Percentiles rank a stretch among this genome's conserved stretches.
Conservation (phyloP, 2,329 filamentous ascomycete species). For the Fusarium fujikuroi region DNA sequence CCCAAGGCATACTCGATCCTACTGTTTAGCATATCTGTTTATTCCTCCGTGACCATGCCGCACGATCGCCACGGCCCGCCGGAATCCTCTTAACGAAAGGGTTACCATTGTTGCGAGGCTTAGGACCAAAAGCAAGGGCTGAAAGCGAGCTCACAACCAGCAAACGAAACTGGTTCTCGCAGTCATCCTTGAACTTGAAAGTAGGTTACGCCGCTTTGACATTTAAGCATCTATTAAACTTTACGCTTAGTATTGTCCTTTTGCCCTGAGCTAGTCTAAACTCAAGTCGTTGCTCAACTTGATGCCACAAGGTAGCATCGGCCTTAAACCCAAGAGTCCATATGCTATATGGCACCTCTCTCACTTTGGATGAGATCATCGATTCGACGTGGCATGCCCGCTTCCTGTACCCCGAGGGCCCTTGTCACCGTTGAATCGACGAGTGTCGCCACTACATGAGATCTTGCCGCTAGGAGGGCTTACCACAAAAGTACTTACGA, state of each 20-base stretch:
- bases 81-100: constrained; percentile 5
- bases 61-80: constrained; percentile 38
- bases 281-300: not conserved
- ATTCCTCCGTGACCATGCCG: constrained; percentile 21
- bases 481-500: constrained; percentile 34
- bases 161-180: not conserved
- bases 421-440: constrained; percentile 1
- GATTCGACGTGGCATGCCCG: not conserved
- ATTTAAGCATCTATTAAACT: not conserved
- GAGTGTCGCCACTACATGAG: constrained; percentile 2
- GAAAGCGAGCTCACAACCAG: not conserved
- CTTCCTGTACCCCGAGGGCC: constrained; percentile 16
- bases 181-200: not conserved
- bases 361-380: constrained; percentile 27
- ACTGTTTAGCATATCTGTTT: not conserved
- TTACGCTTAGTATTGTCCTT: not conserved
- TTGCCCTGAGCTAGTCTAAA: not conserved
- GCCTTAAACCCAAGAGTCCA: not conserved
- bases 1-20: not conserved
- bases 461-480: not conserved
- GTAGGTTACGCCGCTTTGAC: not conserved
- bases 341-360: not conserved
- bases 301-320: not conserved
- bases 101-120: not conserved
- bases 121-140: constrained; percentile 1